Conservation (phyloP, 163 green algal species). For the Picocystis sp. region DNA sequence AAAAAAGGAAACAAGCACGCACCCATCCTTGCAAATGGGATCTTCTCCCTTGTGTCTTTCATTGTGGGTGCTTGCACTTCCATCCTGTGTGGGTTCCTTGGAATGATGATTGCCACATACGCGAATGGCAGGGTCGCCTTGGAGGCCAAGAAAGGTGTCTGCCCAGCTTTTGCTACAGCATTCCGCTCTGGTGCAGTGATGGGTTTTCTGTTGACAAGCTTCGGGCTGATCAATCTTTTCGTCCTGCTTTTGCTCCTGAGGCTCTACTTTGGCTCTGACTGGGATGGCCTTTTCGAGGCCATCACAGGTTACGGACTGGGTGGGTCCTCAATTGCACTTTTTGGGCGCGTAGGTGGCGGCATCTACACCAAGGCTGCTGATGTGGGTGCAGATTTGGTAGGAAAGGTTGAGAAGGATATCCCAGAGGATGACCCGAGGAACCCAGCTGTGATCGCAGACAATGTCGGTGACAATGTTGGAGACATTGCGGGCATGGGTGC, state of each 20-base stretch:
- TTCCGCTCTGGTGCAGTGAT: constrained; percentile 96
- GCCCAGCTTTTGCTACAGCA: constrained; percentile 72
- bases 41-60: constrained; percentile 90
- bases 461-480: constrained; percentile 98
- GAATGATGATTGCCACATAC: constrained; percentile 94
- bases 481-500: constrained; percentile 97
- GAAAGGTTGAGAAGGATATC: constrained; percentile 98
- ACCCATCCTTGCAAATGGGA: constrained; percentile 59
- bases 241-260: constrained; percentile 18
- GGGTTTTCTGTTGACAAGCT: constrained; percentile 82
- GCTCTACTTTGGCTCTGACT: constrained; percentile 72
- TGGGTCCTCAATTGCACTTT: constrained; percentile 93
- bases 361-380: constrained; percentile 98
- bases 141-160: constrained; percentile 86
- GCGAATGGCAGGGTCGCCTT: constrained; percentile 88
- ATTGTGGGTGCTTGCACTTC: constrained; percentile 75
- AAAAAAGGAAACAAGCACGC: constrained; percentile 8
- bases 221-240: constrained; percentile 87
- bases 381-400: constrained; percentile 94
- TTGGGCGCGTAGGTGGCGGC: constrained; percentile 90
- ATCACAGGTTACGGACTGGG: constrained; percentile 95
- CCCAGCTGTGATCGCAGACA: constrained; percentile 77
- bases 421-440: constrained; percentile 94
- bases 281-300: constrained; percentile 75
- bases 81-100: constrained; percentile 80